A percentile compares a stretch with the other conserved stretches of the same genome.
Evolutionary conservation across 2,329 filamentous ascomycete species (phyloP).

Genomic region (Alternaria gansuensis): DNA sequence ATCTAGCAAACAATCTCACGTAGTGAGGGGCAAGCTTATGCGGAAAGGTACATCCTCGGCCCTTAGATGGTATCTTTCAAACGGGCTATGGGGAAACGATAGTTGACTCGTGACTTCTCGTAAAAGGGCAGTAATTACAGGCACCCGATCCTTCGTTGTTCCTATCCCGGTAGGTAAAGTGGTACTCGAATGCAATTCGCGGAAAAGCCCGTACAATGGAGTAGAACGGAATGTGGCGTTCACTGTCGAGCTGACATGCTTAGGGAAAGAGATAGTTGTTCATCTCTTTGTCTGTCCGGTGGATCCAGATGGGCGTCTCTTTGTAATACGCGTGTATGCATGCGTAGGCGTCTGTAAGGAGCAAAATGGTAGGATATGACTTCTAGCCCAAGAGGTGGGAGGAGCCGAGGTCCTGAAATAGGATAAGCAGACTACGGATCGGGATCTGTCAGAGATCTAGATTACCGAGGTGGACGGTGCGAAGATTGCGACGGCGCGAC

Average conservation of each 20-base stretch:
- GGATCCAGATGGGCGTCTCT: not conserved
- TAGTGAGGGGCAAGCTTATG: constrained; percentile 8
- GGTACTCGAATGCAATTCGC: not conserved
- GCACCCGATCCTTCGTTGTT: not conserved
- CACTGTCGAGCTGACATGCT: not conserved
- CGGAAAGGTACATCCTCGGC: constrained; percentile 21
- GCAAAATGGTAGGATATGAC: constrained; percentile 10
- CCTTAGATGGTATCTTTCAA: constrained; percentile 3
- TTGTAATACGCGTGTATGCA: not conserved
- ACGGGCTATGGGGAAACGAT: not conserved
- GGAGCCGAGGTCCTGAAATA: not conserved
- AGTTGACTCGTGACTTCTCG: not conserved
- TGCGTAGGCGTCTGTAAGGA: constrained; percentile 7
- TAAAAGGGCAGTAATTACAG: not conserved
- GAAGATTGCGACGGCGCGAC: too few relatives aligned
- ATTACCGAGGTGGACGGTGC: too few relatives aligned
- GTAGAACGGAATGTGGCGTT: not conserved
- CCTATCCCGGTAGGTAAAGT: not conserved
- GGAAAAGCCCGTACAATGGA: not conserved
- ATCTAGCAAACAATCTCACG: not conserved
- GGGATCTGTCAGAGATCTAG: not conserved
- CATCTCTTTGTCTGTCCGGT: not conserved
- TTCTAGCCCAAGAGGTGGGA: not conserved
- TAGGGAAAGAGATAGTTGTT: not conserved
- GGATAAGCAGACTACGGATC: not conserved